Evolutionary conservation across 768 basidiomycete species (phyloP), one percentile per base, ranked within the genome.

Genomic region (Kwoniella botswanensis): DNA sequence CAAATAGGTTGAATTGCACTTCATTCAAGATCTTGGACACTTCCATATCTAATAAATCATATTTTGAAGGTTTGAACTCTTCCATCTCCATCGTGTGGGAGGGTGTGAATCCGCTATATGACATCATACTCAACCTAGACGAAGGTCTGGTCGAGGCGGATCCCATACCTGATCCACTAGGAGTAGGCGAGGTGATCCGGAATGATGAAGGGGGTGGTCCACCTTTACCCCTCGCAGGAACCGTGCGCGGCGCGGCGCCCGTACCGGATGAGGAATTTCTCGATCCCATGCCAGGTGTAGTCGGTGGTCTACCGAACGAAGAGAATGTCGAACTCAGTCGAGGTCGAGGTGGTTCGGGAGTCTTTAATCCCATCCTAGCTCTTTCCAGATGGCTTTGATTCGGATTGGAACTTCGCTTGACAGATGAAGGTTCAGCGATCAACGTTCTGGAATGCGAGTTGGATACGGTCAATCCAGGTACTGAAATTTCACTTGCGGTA

Each of bases 191-290:
- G 6, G 63, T 62, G n/a, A 73, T 43, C 9, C 79, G 64, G 61
- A 73, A 80, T 4, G 79, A 73, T 4, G 79, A 80, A 26, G 75
- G 75, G 46, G 79, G 79, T 1, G 72, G 35, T 35, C 35, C 35
- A 35, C 35, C 65, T 10, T 54, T 26, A 11, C 53, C 15, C 26
- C 26, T 35, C 15, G 61, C 26, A 29, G 69, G 63, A 5, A 54
- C 63, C 7, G 69, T 70, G 17, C 57, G 54, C 0, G 63, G 63
- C 1, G 57, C 50, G 26, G 62, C 44, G 2, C 68, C 17, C 9
- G 61, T 62, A 43, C 41, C 53, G 3, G 35, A 50, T 50, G 46
- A 50, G 46, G 46, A 50, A 13, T 15, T 50, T 11, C 68, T 29
- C 1, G 55, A 60, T 24, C 66, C 58, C 53, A 56, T 29, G 11